Evolutionary conservation across 345 rosid genomes (phyloP), one percentile per base, ranked within the genome.

Genomic region (Brassica nigra): DNA sequence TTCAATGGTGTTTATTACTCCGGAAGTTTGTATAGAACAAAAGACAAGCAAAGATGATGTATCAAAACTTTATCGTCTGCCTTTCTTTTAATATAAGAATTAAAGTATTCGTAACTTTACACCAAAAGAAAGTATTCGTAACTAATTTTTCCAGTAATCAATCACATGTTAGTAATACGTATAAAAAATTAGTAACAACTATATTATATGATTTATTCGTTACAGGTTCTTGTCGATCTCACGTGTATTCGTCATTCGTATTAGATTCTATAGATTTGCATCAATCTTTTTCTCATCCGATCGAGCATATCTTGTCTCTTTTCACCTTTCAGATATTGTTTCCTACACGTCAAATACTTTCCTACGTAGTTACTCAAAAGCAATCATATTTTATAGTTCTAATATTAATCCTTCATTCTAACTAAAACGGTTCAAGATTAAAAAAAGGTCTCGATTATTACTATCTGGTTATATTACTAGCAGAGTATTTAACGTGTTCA

Each of bases 251-350:
- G 37, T 66, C 82, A 62, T 66, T 69, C 62, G 63, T 37, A 68
- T 18, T 42, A 59, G 61, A 59, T 76, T 76, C 36, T 42, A 59
- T 28, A 57, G 76, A 72, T 78, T 73, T 65, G 74, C 62, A 79
- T 73, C 82, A 66, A 78, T 57, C 54, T 78, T 71, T 70, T 66
- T 14, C 68, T 71, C 77, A 78, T 78, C 68, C 30, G 59, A 47
- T 68, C 61, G 34, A 78, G 54, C 73, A 73, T 73, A 58, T 73
- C 62, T 66, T 44, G 62, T 58, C 68, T 78, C 30, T 66, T 66
- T 78, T 49, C 52, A 42, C 77, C 77, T 71, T 78, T 55, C 77
- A 66, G 77, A 66, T 73, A 73, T 34, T 27, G 30, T 39, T 72
- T 78, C 68, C 39, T 76, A 36, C 61, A 71, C 77, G 67, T 72